Evolutionary conservation across 2,329 filamentous ascomycete species (phyloP), one percentile per base, ranked within the genome.

Genomic region (Byssochlamys sp.): DNA sequence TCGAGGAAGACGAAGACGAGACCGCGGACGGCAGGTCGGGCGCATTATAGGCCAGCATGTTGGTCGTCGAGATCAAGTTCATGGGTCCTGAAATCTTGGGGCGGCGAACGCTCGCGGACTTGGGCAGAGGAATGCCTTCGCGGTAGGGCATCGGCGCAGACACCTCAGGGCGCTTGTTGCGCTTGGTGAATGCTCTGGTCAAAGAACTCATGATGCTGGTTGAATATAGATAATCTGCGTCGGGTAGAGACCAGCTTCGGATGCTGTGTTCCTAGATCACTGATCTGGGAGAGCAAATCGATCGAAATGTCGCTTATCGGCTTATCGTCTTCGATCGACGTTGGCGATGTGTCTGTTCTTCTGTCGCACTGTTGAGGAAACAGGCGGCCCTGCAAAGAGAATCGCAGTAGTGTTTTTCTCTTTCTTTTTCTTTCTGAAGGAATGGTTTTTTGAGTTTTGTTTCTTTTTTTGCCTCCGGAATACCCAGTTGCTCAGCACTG

Each of bases 41-140:
- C 9, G 94, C 91, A 69, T 92, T 92, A 81, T 96, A 96, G 6
- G 90, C 91, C 56, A 96, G 86, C 83, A 95, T 90, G 75, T 97
- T 99, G 65, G 94, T 97, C 4, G 92, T 96, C 59, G 94, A 95
- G 53, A 96, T 80, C 61, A 99, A 81, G 73, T 91, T 86, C 55
- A 96, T 81, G 0, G 94, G 94, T 2, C 81, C 84, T 1, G 94
- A 99, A 70, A 99, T 99, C 60, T 76, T 73, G 60, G 68, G 73
- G 53, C 77, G 73, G 58, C 77, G 74, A 64, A 79, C 78, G 19
- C 72, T 75, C 29, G 73, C 76, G 31, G 72, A 77, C 63, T 73
- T 75, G 58, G 72, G 66, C 60, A 76, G 75, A n/a, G n/a, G 7
- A 45, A 45, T 14, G 1, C 71, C 70, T 59, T 77, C 74, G 50